Evolutionary conservation across 805 yeast species (phyloP).

Genomic region (Lipomyces japonicus): DNA sequence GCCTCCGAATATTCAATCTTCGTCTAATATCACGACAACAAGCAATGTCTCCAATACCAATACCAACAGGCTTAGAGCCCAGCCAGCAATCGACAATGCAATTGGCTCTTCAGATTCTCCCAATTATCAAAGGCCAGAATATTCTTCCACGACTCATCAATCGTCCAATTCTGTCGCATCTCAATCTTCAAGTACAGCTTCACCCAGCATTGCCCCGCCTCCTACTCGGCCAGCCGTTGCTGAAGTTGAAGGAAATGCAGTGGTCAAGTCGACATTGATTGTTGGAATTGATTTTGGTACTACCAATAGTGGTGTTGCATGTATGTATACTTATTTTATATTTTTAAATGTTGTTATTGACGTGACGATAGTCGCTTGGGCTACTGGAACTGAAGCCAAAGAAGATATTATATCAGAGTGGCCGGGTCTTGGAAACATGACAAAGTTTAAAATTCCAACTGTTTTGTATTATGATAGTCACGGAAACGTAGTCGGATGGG

Average conservation of each 20-base stretch:
- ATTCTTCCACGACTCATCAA: no score
- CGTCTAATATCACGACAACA: no score
- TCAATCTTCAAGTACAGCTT: no score
- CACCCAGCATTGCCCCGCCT: background rate
- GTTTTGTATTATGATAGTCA: slow-evolving; percentile 16
- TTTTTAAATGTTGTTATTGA: background rate
- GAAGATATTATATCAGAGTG: slow-evolving; percentile 9
- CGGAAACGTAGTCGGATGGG: slow-evolving; percentile 25
- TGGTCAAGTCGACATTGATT: slow-evolving; percentile 5
- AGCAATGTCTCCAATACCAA: no score
- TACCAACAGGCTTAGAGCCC: no score
- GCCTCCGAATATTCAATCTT: no score
- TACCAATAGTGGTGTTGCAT: slow-evolving; percentile 21
- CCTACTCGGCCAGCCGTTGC: background rate
- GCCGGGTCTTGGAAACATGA: slow-evolving; percentile 20
- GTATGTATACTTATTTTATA: slow-evolving; percentile 3
- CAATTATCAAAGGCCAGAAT: no score
- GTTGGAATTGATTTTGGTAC: slow-evolving; percentile 29
- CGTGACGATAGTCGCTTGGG: slow-evolving; percentile 9
- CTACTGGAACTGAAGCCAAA: background rate
- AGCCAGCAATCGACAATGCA: no score
- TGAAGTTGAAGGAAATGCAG: slow-evolving; percentile 3
- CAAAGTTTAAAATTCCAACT: slow-evolving; percentile 18
- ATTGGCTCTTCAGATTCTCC: no score
- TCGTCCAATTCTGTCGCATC: no score